phyloP scores from a whole-genome alignment of 2,329 filamentous ascomycete species.

The Pyricularia pennisetigena region DNA sequence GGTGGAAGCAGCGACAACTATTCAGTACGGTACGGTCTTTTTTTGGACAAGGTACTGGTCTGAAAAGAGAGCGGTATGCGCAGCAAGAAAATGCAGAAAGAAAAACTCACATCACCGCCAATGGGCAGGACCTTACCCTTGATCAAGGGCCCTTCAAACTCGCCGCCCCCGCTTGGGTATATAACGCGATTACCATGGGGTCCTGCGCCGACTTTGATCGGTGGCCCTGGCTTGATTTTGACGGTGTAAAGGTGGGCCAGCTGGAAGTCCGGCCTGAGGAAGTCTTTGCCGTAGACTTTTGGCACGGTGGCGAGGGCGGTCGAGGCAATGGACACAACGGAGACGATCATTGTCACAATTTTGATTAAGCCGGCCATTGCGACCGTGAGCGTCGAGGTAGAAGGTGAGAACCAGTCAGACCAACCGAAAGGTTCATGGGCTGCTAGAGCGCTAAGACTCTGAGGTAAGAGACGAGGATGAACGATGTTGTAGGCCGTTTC shows the following conservation, averaged over 20 bases:
- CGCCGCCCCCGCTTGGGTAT: neutral
- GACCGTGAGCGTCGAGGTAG: neutral
- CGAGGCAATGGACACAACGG: neutral
- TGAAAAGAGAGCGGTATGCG: neutral
- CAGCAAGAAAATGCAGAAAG: neutral
- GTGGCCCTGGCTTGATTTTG: neutral
- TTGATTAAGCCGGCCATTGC: neutral
- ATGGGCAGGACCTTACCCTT: neutral
- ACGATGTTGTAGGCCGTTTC: no score
- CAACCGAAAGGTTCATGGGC: neutral
- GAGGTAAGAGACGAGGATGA: no score
- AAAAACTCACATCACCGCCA: neutral
- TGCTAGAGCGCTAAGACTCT: neutral
- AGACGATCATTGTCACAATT: neutral
- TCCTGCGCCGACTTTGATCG: neutral
- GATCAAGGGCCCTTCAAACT: neutral
- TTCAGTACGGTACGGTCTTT: neutral
- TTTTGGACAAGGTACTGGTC: neutral
- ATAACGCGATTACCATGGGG: neutral
- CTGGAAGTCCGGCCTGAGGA: neutral
- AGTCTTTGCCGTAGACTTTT: neutral
- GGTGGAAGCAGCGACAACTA: neutral
- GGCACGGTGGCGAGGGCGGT: neutral
- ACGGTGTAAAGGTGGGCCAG: constrained; percentile 2
- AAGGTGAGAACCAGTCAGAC: neutral